Conservation (phyloP, 164 flowering plant species). For the Aristolochia contorta region DNA sequence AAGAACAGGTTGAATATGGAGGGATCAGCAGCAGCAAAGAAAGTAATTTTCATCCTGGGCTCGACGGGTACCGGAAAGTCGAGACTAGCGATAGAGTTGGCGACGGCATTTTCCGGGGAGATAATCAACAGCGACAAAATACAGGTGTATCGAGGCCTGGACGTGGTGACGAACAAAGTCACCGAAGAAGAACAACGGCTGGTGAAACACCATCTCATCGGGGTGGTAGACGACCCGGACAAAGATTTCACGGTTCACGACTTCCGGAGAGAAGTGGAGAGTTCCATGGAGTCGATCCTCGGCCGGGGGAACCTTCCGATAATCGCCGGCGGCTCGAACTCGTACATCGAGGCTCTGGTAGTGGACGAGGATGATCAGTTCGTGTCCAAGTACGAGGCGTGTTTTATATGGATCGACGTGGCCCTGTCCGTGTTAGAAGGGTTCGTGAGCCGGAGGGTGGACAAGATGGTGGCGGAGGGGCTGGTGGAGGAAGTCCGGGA, state of each 20-base stretch:
- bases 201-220: slow-evolving; percentile 60
- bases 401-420: slow-evolving; percentile 74
- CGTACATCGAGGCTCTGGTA: slow-evolving; percentile 48
- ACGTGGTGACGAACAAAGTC: slow-evolving; percentile 64
- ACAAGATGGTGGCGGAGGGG: slow-evolving; percentile 51
- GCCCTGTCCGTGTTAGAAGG: slow-evolving; percentile 35
- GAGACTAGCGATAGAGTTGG: slow-evolving; percentile 60
- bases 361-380: slow-evolving; percentile 39
- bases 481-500: slow-evolving; percentile 40
- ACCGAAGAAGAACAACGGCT: slow-evolving; percentile 48
- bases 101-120: slow-evolving; percentile 48
- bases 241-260: slow-evolving; percentile 37
- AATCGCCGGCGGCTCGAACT: slow-evolving; percentile 82
- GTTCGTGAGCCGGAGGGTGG: slow-evolving; percentile 41
- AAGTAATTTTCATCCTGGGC: slow-evolving; percentile 66
- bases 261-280: slow-evolving; percentile 30
- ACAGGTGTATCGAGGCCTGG: slow-evolving; percentile 62
- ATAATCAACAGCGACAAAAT: slow-evolving; percentile 75
- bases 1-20: too few relatives aligned
- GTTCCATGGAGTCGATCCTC: slow-evolving; percentile 30
- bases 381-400: slow-evolving; percentile 36
- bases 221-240: slow-evolving; percentile 29
- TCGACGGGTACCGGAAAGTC: slow-evolving; percentile 86
- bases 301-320: slow-evolving; percentile 41
- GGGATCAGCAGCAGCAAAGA: too few relatives aligned